These are phyloP conservation scores for Smallanthus sonchifolius DNA, from an alignment of 129 eudicot species.

Conservation along the genomic window DNA sequence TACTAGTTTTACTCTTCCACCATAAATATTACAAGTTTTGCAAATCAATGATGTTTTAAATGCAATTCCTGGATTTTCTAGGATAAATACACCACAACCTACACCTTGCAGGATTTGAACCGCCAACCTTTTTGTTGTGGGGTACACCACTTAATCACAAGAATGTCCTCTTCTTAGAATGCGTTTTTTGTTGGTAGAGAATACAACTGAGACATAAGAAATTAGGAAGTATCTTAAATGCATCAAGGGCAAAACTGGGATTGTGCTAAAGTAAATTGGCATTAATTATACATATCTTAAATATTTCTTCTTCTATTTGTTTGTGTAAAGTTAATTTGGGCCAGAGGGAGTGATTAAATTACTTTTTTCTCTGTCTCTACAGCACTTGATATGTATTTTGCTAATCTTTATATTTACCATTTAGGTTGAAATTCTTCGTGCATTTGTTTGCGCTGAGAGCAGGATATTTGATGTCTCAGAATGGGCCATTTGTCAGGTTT, in stretches of 20 bases:
- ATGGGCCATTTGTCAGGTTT: constrained; percentile 99
- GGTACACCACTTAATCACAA: too few species aligned
- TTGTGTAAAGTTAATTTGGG: background rate
- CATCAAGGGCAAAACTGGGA: background rate
- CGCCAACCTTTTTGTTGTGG: too few species aligned
- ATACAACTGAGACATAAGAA: too few species aligned
- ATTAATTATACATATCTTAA: background rate
- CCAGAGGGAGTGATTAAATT: background rate
- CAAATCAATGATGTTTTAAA: too few species aligned
- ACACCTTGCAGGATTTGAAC: too few species aligned
- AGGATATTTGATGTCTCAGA: constrained; percentile 95
- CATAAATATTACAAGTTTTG: too few species aligned
- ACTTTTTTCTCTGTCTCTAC: background rate
- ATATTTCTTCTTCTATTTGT: background rate
- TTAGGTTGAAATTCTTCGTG: constrained; percentile 90
- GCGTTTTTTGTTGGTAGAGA: too few species aligned
- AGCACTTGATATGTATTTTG: background rate
- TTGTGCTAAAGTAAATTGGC: background rate
- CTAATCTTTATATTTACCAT: background rate
- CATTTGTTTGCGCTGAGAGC: constrained; percentile 97
- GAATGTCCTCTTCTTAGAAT: too few species aligned
- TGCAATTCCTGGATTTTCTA: too few species aligned
- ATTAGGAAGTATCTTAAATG: background rate
- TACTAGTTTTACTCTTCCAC: background rate
- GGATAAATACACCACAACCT: too few species aligned